Evolutionary conservation across 2,329 filamentous ascomycete species (phyloP).

Genomic region (Lojkania enalia): DNA sequence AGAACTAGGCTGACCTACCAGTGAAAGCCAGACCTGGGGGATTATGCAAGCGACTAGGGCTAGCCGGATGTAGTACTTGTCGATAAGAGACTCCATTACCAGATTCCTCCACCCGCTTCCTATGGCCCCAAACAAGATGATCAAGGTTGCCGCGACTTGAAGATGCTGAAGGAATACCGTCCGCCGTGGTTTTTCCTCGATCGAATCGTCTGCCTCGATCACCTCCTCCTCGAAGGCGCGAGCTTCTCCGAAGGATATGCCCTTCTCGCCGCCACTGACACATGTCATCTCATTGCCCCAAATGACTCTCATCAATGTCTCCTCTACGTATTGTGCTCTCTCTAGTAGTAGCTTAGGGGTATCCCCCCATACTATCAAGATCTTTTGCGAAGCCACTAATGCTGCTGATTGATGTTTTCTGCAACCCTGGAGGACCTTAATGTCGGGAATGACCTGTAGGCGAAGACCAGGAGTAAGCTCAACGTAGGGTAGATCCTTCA

Average conservation of each 20-base stretch:
- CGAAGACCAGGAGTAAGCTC: constrained; percentile 62
- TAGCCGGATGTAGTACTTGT: constrained; percentile 58
- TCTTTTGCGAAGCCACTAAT: constrained; percentile 70
- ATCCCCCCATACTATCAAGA: constrained; percentile 82
- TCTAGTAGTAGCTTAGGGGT: constrained; percentile 71
- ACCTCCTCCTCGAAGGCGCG: not conserved
- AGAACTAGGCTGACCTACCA: constrained; percentile 44
- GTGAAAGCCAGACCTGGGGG: constrained; percentile 61
- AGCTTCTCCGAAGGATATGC: constrained; percentile 39
- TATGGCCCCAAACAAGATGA: constrained; percentile 57
- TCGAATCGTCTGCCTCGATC: constrained; percentile 28
- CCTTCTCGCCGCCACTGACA: constrained; percentile 41
- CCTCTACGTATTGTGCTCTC: constrained; percentile 72
- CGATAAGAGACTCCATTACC: constrained; percentile 58
- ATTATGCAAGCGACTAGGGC: constrained; percentile 58
- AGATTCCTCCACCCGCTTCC: constrained; percentile 61
- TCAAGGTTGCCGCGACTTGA: constrained; percentile 57
- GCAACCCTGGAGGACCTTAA: constrained; percentile 60
- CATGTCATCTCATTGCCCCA: constrained; percentile 55
- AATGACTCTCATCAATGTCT: constrained; percentile 73
- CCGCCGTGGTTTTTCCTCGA: constrained; percentile 51
- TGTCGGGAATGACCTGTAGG: constrained; percentile 64
- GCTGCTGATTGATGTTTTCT: constrained; percentile 81
- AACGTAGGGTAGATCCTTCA: constrained; percentile 58
- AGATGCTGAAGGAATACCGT: constrained; percentile 60